phyloP scores from a whole-genome alignment of 2,329 filamentous ascomycete genomes.

The Mycosphaerelloides madeirae region DNA sequence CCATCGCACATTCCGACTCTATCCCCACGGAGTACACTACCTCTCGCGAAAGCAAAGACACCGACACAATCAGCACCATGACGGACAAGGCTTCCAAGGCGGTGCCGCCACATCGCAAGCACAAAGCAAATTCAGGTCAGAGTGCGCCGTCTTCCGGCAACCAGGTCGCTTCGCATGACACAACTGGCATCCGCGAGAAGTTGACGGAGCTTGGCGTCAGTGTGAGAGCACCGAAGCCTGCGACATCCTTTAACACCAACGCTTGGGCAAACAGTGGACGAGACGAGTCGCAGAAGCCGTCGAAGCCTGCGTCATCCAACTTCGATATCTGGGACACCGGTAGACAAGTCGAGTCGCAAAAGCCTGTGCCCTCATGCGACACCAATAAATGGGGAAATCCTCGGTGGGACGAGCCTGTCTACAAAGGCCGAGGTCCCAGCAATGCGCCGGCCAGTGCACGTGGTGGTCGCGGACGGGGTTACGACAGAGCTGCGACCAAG shows the following conservation, averaged over 20 bases:
- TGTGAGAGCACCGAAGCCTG: conserved; percentile 14
- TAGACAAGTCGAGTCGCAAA: too few relatives aligned
- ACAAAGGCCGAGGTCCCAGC: conserved; percentile 2
- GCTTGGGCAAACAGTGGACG: background rate
- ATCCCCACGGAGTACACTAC: background rate
- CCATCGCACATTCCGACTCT: too few relatives aligned
- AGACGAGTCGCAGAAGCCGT: background rate
- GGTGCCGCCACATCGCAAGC: conserved; percentile 3
- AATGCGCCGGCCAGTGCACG: conserved; percentile 1
- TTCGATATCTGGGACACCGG: background rate
- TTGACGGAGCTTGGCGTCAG: conserved; percentile 15
- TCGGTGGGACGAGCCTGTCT: background rate
- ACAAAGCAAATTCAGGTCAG: too few relatives aligned
- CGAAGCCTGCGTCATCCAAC: background rate
- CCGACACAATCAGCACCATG: background rate
- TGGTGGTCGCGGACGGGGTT: conserved; percentile 3
- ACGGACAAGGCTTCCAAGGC: background rate
- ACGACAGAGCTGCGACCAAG: background rate
- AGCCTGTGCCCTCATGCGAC: too few relatives aligned
- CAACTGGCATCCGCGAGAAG: conserved; percentile 10
- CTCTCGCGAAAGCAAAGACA: background rate
- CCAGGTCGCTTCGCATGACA: background rate
- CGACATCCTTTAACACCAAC: background rate
- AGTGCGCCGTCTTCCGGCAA: too few relatives aligned
- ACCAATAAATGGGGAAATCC: background rate